Evolutionary conservation across 441 rosid genomes (phyloP).

Genomic region (Rhodomyrtus psidioides): DNA sequence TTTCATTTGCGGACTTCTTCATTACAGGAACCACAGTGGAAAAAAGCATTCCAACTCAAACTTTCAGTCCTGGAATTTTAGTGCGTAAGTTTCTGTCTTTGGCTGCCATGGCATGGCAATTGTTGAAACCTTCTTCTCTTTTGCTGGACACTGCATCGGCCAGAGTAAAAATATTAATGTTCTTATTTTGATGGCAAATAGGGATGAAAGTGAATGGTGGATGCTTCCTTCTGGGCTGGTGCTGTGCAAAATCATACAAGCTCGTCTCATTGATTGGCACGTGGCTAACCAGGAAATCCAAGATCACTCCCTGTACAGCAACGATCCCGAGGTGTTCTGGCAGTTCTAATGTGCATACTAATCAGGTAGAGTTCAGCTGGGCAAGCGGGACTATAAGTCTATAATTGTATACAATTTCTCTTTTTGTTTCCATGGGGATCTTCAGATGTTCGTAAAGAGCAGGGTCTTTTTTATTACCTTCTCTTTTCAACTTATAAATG

Average conservation of each 20-base stretch:
- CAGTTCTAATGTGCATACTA: constrained; percentile 48
- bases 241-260: constrained; percentile 79
- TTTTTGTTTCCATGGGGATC: not conserved
- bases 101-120: not conserved
- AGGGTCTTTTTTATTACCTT: not conserved
- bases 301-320: constrained; percentile 96
- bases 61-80: constrained; percentile 96
- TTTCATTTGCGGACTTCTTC: constrained; percentile 86
- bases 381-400: not conserved
- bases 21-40: constrained; percentile 52
- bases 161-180: not conserved
- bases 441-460: not conserved
- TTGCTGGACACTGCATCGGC: not conserved
- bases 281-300: constrained; percentile 97
- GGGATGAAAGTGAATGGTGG: constrained; percentile 99
- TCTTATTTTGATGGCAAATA: constrained; percentile 23
- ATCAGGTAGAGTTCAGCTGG: not conserved
- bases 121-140: not conserved
- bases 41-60: constrained; percentile 38
- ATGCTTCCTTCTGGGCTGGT: constrained; percentile 94
- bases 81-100: constrained; percentile 56
- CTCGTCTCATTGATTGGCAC: constrained; percentile 93
- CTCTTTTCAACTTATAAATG: not conserved
- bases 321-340: constrained; percentile 88
- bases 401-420: not conserved